These are phyloP conservation scores for Amanita subjunquillea DNA, from an alignment of 768 basidiomycete genomes.

Conservation along the genomic window DNA sequence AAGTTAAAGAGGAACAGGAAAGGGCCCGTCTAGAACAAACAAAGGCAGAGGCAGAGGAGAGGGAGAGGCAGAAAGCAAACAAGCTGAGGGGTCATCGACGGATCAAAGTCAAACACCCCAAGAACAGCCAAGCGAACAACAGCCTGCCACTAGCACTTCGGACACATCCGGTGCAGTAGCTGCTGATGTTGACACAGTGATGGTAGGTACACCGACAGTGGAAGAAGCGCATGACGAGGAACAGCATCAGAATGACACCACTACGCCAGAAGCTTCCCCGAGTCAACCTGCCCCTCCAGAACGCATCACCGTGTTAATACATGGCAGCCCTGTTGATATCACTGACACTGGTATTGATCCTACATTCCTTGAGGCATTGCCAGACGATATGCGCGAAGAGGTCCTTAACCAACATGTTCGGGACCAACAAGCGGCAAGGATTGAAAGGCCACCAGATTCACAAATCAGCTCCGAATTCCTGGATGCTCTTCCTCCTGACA, in stretches of 20 bases:
- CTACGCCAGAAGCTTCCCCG: conserved; percentile 1
- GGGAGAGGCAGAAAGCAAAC: conserved; percentile 17
- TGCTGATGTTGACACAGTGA: conserved; percentile 19
- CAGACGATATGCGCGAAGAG: conserved; percentile 98
- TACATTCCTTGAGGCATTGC: conserved; percentile 93
- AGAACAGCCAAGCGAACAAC: conserved; percentile 1
- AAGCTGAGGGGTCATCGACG: conserved; percentile 22
- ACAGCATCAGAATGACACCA: conserved; percentile 6
- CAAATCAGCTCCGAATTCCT: conserved; percentile 94
- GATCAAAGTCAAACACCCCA: conserved; percentile 1
- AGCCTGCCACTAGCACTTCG: conserved; percentile 7
- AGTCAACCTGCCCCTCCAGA: conserved; percentile 26
- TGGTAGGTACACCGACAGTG: conserved; percentile 18
- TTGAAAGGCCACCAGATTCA: conserved; percentile 69
- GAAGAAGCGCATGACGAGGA: conserved; percentile 48
- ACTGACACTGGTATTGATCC: conserved; percentile 98
- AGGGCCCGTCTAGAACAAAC: conserved; percentile 31
- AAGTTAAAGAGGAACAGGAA: conserved; percentile 47
- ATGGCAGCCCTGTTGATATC: conserved; percentile 91
- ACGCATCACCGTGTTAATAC: conserved; percentile 82
- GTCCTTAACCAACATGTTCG: conserved; percentile 95
- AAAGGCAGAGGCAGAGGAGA: conserved; percentile 18
- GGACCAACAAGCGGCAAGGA: conserved; percentile 73
- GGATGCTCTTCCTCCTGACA: conserved; percentile 91
- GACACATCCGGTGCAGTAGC: conserved; percentile 5